Evolutionary conservation across 305 asterid genomes (phyloP).

Genomic region (Stenogyne calaminthoides): DNA sequence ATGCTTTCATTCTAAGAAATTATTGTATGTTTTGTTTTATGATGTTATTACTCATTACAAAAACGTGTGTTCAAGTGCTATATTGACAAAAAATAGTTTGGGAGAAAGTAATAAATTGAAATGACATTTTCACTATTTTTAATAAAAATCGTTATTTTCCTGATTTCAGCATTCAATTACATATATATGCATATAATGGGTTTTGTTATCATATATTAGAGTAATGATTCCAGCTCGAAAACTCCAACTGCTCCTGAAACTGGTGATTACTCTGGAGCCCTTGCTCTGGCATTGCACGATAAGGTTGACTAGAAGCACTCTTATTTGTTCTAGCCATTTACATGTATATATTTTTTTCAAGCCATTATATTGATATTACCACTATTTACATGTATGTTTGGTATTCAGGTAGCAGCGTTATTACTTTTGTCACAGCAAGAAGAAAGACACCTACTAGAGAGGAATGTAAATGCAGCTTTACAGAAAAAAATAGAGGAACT

Average conservation of each 20-base stretch:
- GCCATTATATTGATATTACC: too few relatives aligned
- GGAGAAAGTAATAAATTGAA: neutral
- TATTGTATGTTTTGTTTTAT: neutral
- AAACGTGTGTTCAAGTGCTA: neutral
- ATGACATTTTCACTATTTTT: constrained; percentile 8
- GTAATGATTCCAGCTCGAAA: constrained; percentile 39
- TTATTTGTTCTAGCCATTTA: constrained; percentile 16
- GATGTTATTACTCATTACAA: neutral
- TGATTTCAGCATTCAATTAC: constrained; percentile 5
- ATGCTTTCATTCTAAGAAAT: constrained; percentile 4
- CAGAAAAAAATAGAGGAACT: constrained; percentile 82
- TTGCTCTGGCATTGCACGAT: constrained; percentile 88
- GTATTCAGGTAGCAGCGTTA: constrained; percentile 69
- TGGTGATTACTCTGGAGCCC: constrained; percentile 60
- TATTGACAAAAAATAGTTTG: constrained; percentile 8
- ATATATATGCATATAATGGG: neutral
- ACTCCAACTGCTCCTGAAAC: constrained; percentile 38
- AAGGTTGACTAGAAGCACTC: constrained; percentile 56
- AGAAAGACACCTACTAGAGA: constrained; percentile 81
- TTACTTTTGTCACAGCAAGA: constrained; percentile 93
- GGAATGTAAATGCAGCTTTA: constrained; percentile 78
- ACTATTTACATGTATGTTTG: constrained; percentile 13
- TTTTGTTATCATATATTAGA: constrained; percentile 43
- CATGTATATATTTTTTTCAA: neutral
- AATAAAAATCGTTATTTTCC: neutral